phyloP scores from a whole-genome alignment of 2,329 filamentous ascomycete species.

The Fusarium duplospermum region DNA sequence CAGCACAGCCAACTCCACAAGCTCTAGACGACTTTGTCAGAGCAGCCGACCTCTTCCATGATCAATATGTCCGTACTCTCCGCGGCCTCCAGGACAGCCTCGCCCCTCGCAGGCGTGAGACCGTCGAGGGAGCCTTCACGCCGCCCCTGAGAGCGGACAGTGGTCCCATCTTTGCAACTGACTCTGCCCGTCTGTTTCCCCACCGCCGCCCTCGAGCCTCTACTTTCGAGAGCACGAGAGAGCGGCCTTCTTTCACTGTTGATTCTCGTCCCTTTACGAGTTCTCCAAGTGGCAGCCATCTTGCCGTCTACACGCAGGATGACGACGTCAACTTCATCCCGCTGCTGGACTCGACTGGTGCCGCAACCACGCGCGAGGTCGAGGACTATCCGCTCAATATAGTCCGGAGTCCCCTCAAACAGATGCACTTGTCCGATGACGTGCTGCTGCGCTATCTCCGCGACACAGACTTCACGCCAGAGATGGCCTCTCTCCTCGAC shows the following conservation, averaged over 20 bases:
- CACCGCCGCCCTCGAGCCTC: constrained; percentile 41
- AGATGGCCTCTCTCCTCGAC: constrained; percentile 52
- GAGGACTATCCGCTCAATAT: constrained; percentile 33
- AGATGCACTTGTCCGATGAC: constrained; percentile 53
- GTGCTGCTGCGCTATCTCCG: constrained; percentile 56
- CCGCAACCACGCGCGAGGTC: constrained; percentile 9
- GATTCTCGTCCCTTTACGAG: constrained; percentile 37
- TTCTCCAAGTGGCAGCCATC: constrained; percentile 38
- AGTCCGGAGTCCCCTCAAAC: constrained; percentile 31
- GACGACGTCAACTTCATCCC: constrained; percentile 50
- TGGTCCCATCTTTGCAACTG: constrained; percentile 37
- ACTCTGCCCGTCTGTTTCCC: constrained; percentile 15
- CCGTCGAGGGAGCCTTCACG: constrained; percentile 40
- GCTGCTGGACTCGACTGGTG: constrained; percentile 37
- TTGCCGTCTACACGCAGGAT: constrained; percentile 39
- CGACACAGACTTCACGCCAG: constrained; percentile 55
- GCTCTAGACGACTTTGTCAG: constrained; percentile 50
- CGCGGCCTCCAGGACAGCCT: constrained; percentile 46
- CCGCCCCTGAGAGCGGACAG: constrained; percentile 45
- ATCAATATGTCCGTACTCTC: constrained; percentile 49
- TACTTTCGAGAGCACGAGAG: constrained; percentile 45
- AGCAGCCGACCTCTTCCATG: constrained; percentile 49
- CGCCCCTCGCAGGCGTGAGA: constrained; percentile 31
- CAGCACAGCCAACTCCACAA: constrained; percentile 13
- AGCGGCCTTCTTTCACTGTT: constrained; percentile 39